Percentiles rank a stretch among this genome's conserved stretches.
phyloP scores from a whole-genome alignment of 2,329 filamentous ascomycete species.

The Pseudogymnoascus sp. region DNA sequence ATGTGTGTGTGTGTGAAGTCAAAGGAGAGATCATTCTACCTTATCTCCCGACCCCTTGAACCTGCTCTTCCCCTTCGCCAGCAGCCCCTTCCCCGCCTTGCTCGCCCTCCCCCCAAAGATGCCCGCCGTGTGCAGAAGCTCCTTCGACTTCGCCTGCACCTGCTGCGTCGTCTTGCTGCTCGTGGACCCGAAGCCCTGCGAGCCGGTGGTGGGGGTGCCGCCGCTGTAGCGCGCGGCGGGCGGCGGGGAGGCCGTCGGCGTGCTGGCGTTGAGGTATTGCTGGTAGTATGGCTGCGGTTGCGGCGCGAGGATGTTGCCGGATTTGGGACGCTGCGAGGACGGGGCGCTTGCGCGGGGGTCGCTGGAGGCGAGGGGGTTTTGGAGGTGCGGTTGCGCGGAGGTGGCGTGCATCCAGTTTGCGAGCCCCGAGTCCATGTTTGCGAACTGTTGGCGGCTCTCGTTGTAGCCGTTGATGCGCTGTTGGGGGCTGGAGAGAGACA shows the following conservation, averaged over 20 bases:
- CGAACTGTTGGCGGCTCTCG: constrained; percentile 62
- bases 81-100: constrained; percentile 80
- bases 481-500: constrained; percentile 53
- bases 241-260: constrained; percentile 20
- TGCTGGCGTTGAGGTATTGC: constrained; percentile 46
- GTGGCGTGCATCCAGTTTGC: constrained; percentile 45
- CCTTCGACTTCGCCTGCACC: constrained; percentile 67
- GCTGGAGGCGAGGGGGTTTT: constrained; percentile 23
- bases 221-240: constrained; percentile 15
- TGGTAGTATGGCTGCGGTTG: constrained; percentile 46
- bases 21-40: constrained; percentile 61
- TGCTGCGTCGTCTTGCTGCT: constrained; percentile 23
- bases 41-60: constrained; percentile 63
- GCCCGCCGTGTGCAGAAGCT: constrained; percentile 76
- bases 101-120: constrained; percentile 58
- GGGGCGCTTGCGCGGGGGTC: constrained; percentile 23
- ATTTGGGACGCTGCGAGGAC: constrained; percentile 17
- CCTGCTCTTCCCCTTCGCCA: constrained; percentile 85
- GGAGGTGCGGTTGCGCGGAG: constrained; percentile 39
- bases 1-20: not conserved
- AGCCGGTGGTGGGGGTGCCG: constrained; percentile 11
- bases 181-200: not conserved
- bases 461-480: constrained; percentile 70
- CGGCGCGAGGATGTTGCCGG: constrained; percentile 11
- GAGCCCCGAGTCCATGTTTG: constrained; percentile 67